Conservation (phyloP, 192 early-diverging fungal genomes). For the Umbelopsis sp. region DNA sequence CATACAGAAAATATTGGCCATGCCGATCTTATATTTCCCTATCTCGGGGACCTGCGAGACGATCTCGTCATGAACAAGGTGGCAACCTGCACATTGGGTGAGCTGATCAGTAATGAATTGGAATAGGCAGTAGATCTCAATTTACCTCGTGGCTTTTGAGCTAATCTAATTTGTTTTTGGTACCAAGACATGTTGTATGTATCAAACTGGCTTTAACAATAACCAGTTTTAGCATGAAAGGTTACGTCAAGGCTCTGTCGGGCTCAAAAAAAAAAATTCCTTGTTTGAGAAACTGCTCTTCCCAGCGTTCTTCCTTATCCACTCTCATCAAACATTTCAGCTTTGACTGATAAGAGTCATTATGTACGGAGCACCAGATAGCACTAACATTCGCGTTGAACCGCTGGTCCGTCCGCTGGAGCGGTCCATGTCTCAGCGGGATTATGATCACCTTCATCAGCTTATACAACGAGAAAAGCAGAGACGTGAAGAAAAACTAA, state of each 20-base stretch:
- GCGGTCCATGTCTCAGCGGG: constrained; percentile 2
- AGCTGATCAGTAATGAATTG: no score
- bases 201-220: background rate
- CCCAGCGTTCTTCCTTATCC: background rate
- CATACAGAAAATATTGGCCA: constrained; percentile 85
- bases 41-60: constrained; percentile 65
- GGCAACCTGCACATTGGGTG: constrained; percentile 56
- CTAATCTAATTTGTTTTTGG: constrained; percentile 65
- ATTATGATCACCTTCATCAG: background rate
- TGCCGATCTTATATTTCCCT: constrained; percentile 67
- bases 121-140: background rate
- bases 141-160: constrained; percentile 49
- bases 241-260: no score
- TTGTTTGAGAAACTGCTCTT: no score
- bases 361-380: background rate
- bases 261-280: no score
- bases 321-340: background rate
- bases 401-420: background rate
- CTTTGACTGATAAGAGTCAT: background rate
- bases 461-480: background rate
- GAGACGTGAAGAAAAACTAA: background rate
- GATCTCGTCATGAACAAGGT: constrained; percentile 77
- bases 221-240: background rate
- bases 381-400: background rate
- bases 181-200: constrained; percentile 61